Evolutionary conservation across 108 stramenopile species (phyloP).

Genomic region (Nannochloropsis granulata): DNA sequence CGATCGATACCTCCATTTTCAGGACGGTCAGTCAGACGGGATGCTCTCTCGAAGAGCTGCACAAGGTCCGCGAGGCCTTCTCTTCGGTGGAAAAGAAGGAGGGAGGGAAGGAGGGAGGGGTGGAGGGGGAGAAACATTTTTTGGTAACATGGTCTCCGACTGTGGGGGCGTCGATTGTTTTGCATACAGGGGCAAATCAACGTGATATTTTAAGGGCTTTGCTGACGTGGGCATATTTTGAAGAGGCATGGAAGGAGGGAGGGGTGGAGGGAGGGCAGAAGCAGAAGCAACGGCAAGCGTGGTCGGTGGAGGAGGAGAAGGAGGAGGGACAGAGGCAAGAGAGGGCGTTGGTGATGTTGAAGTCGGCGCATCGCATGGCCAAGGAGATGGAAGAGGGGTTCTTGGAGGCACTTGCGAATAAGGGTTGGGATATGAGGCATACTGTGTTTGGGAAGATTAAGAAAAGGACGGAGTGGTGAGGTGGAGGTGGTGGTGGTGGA

Average conservation of each 20-base stretch:
- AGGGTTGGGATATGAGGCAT: background rate
- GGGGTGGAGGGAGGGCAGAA: background rate
- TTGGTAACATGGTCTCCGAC: background rate
- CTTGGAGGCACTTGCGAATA: background rate
- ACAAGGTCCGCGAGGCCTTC: background rate
- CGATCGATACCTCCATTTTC: background rate
- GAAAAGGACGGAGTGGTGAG: background rate
- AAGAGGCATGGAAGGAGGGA: background rate
- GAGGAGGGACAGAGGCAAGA: background rate
- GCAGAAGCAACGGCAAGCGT: background rate
- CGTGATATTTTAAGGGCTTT: background rate
- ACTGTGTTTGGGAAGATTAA: background rate
- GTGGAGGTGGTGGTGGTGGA: background rate
- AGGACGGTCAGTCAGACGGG: background rate
- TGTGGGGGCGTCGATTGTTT: background rate
- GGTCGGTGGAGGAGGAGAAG: background rate
- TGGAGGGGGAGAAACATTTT: background rate
- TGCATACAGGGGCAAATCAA: background rate
- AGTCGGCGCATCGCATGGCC: background rate
- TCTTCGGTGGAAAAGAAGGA: background rate
- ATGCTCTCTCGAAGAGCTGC: background rate
- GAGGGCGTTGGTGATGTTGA: background rate
- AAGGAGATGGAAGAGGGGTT: background rate
- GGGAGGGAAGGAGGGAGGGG: background rate
- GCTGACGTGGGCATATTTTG: background rate